Evolutionary conservation across 1,139 yeast species (phyloP).

Genomic region (Pichia sp.): DNA sequence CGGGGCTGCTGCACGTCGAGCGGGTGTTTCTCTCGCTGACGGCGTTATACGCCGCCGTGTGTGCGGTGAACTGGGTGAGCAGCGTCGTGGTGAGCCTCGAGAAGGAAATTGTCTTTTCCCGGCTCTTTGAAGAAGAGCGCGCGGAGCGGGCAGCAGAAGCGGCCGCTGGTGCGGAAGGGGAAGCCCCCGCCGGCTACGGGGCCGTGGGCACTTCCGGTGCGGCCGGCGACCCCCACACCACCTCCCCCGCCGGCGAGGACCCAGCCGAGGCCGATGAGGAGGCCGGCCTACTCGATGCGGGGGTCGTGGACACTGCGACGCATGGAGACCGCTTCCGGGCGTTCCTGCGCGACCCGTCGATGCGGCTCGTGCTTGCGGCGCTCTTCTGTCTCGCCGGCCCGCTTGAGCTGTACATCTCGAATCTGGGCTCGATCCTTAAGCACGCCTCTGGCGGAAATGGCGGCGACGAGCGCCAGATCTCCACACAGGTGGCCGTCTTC

Average conservation of each 20-base stretch:
- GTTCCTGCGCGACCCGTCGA: conserved; percentile 59
- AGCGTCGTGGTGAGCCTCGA: conserved; percentile 63
- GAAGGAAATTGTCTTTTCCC: conserved; percentile 44
- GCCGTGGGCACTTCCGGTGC: no score
- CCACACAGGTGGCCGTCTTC: conserved; percentile 52
- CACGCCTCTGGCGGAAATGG: background rate
- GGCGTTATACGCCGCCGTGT: conserved; percentile 50
- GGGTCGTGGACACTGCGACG: conserved; percentile 29
- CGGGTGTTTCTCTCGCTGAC: conserved; percentile 58
- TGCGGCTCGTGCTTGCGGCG: conserved; percentile 60
- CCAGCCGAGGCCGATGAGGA: background rate
- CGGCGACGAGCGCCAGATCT: conserved; percentile 23
- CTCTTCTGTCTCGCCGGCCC: conserved; percentile 77
- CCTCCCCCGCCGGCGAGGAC: no score
- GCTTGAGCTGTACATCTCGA: conserved; percentile 79
- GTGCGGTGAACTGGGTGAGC: conserved; percentile 56
- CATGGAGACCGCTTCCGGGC: conserved; percentile 45
- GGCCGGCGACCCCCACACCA: no score
- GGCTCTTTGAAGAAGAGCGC: conserved; percentile 20
- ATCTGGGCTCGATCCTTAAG: conserved; percentile 63
- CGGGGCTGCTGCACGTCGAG: conserved; percentile 41
- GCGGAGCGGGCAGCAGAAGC: background rate
- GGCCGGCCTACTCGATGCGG: conserved; percentile 6
- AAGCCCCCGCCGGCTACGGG: background rate
- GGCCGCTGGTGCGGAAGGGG: background rate